A percentile compares a stretch with the other conserved stretches of the same genome.
Conservation (phyloP, 331 rosid species). For the Rosa hybrid region DNA sequence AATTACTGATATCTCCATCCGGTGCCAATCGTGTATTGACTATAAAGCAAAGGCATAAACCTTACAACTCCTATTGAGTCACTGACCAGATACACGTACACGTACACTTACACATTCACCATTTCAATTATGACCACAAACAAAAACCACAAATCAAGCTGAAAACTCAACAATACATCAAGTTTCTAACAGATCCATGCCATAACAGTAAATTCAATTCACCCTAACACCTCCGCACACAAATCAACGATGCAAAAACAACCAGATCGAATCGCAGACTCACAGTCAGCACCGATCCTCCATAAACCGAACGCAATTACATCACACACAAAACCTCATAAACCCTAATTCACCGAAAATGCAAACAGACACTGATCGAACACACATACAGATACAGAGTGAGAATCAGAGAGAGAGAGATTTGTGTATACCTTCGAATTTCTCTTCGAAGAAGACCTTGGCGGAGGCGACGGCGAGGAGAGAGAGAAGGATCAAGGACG, state of each 20-base stretch:
- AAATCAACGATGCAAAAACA: neutral
- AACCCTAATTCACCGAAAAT: slow-evolving; percentile 20
- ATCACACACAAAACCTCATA: slow-evolving; percentile 14
- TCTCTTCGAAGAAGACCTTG: slow-evolving; percentile 88
- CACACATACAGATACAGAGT: slow-evolving; percentile 3
- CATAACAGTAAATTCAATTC: slow-evolving; percentile 18
- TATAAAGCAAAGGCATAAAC: neutral
- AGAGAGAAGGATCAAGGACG: slow-evolving; percentile 54
- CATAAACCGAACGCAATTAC: slow-evolving; percentile 11
- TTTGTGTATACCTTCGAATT: slow-evolving; percentile 67
- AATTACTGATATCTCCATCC: neutral
- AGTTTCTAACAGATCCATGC: slow-evolving; percentile 44
- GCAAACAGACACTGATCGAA: slow-evolving; percentile 1
- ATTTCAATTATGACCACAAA: neutral
- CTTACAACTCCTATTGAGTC: neutral
- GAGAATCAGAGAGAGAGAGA: neutral
- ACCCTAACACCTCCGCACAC: slow-evolving; percentile 1
- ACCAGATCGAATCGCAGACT: slow-evolving; percentile 43
- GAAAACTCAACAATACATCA: neutral
- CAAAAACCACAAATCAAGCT: neutral
- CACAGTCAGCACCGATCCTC: slow-evolving; percentile 26
- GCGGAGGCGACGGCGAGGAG: slow-evolving; percentile 69
- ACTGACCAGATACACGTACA: neutral
- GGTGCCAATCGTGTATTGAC: neutral
- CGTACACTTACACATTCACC: neutral